Evolutionary conservation across 169 alveolate genomes (phyloP).

Genomic region (Theileria sp.): DNA sequence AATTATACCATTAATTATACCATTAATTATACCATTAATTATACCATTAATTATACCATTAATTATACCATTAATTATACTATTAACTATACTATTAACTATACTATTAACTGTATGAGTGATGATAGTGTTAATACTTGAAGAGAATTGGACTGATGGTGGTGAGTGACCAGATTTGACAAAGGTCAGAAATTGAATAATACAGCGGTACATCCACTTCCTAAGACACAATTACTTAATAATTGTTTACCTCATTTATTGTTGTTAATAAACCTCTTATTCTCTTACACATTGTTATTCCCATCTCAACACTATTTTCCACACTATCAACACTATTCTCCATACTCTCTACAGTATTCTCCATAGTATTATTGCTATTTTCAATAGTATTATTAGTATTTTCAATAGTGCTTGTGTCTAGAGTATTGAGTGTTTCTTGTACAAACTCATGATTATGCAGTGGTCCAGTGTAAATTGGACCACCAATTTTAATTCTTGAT

Average conservation of each 20-base stretch:
- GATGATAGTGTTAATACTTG: too few species aligned
- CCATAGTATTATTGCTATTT: background rate
- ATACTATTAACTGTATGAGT: too few species aligned
- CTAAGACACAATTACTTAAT: background rate
- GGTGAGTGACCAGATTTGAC: conserved; percentile 60
- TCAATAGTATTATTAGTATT: background rate
- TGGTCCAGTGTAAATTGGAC: conserved; percentile 79
- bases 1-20: background rate
- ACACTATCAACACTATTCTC: background rate
- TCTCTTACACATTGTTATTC: conserved; percentile 40
- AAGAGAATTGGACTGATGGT: conserved; percentile 51
- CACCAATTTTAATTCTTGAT: conserved; percentile 78
- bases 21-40: too few species aligned
- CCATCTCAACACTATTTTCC: background rate
- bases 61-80: background rate
- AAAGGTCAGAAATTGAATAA: conserved; percentile 45
- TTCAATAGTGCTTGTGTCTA: background rate
- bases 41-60: background rate
- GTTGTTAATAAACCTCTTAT: conserved; percentile 52
- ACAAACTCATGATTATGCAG: conserved; percentile 76
- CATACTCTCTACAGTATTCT: background rate
- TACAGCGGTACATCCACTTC: conserved; percentile 50
- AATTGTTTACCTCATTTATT: conserved; percentile 45
- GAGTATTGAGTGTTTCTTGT: background rate
- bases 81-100: background rate